These are phyloP conservation scores for Neospermospora avenae DNA, from an alignment of 2,329 filamentous ascomycete species.

Conservation along the genomic window DNA sequence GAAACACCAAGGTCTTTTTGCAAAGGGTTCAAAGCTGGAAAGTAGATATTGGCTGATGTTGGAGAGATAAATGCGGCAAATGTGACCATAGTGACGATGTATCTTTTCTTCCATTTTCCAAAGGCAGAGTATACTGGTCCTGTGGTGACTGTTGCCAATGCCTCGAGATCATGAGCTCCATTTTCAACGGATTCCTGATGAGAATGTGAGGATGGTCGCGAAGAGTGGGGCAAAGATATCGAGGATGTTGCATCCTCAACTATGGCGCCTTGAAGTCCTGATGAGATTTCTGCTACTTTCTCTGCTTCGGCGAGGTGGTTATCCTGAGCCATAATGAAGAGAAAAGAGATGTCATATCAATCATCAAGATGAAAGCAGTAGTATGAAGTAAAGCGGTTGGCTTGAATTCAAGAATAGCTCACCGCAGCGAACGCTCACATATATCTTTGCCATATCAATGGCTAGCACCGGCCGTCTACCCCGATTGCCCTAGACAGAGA, in stretches of 20 bases:
- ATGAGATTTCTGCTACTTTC: slow-evolving; percentile 21
- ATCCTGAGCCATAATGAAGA: slow-evolving; percentile 26
- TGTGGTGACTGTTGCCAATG: slow-evolving; percentile 27
- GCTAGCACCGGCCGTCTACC: slow-evolving; percentile 12
- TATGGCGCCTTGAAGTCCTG: slow-evolving; percentile 16
- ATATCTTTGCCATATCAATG: slow-evolving; percentile 6
- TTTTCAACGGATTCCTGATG: slow-evolving; percentile 20
- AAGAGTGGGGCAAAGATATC: neutral
- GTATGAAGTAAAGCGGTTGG: neutral
- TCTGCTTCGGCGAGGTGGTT: slow-evolving; percentile 20
- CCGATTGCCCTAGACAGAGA: slow-evolving; percentile 10
- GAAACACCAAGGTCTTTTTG: slow-evolving; percentile 30
- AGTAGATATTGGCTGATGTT: slow-evolving; percentile 36
- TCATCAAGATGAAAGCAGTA: neutral
- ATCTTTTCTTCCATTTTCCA: slow-evolving; percentile 41
- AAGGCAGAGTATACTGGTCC: slow-evolving; percentile 35
- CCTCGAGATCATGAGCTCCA: slow-evolving; percentile 30
- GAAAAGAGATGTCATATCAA: neutral
- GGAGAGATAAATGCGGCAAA: slow-evolving; percentile 38
- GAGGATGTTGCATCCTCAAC: slow-evolving; percentile 14
- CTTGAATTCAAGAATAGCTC: slow-evolving; percentile 5
- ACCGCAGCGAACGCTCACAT: slow-evolving; percentile 5
- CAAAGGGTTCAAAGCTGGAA: slow-evolving; percentile 36
- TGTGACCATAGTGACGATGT: slow-evolving; percentile 49
- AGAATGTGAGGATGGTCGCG: slow-evolving; percentile 4